Evolutionary conservation across 2,329 filamentous ascomycete species (phyloP), one percentile per base, ranked within the genome.

Genomic region (Chaetomium sp.): DNA sequence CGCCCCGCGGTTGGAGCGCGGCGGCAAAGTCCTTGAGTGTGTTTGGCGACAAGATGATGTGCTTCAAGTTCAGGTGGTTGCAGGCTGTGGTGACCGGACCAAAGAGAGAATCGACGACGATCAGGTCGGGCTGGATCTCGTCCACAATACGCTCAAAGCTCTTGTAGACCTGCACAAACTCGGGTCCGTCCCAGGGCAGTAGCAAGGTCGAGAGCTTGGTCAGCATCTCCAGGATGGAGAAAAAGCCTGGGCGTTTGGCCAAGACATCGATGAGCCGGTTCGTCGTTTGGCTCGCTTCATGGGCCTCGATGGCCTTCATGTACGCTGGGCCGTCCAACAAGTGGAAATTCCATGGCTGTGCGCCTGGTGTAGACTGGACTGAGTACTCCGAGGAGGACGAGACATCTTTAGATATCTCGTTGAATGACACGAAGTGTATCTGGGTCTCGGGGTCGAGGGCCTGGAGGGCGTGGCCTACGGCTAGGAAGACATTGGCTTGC

Each of bases 61-160:
- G 38, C 6, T 75, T 74, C 38, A 75, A 67, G 0, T 71, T 72
- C 2, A 75, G 61, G 4, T 75, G 74, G 29, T 75, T 77, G 58
- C 77, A 80, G 0, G 79, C 80, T 38, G 82, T 79, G 8, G 80
- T 63, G 0, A 71, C 81, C 21, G 80, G 78, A 1, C 77, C 71
- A 65, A 83, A 78, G 21, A 81, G 71, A 2, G 76, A 76, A 57
- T 84, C 80, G 2, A 80, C 72, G 1, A 80, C 76, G 6, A 81
- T 72, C 1, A 82, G 64, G 29, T 77, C 74, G 0, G 82, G 78
- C 4, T 73, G 64, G 0, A 81, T 69, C 0, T 72, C 65, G 3
- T 75, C 66, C 58, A 82, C 70, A 27, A 82, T 76, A 2, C 76
- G 73, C 0, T 76, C 55, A 54, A 77, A 77, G 49, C 75, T 76